Conservation (phyloP, 257 asterid species). For the Nicotiana tabacum region DNA sequence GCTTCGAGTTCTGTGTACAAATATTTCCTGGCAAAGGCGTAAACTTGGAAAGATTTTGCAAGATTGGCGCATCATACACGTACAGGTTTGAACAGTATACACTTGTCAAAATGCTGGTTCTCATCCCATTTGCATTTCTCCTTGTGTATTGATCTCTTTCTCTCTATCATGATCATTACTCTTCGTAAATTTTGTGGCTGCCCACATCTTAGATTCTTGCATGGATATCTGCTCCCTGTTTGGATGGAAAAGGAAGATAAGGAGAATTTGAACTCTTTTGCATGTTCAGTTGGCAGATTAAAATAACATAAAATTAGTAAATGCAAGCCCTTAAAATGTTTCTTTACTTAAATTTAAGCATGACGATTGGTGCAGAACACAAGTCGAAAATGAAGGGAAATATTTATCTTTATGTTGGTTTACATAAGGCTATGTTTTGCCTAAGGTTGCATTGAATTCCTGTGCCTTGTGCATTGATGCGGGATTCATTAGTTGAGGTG, state of each 20-base stretch:
- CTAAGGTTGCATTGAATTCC: background rate
- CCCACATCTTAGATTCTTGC: background rate
- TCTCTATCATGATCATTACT: background rate
- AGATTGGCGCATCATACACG: slow-evolving; percentile 91
- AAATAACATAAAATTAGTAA: background rate
- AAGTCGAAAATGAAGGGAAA: background rate
- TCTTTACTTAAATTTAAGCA: background rate
- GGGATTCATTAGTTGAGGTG: background rate
- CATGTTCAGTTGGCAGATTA: background rate
- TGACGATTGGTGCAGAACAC: background rate
- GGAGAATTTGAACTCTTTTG: background rate
- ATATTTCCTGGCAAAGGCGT: slow-evolving; percentile 97
- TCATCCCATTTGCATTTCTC: background rate
- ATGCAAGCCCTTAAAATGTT: background rate
- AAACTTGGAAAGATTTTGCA: slow-evolving; percentile 95
- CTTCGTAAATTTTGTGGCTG: background rate
- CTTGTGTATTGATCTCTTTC: background rate
- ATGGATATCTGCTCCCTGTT: background rate
- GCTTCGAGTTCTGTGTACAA: slow-evolving; percentile 79
- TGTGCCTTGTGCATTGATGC: background rate
- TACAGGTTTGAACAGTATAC: slow-evolving; percentile 55
- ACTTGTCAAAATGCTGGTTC: background rate
- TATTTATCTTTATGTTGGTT: slow-evolving; percentile 2
- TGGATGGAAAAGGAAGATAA: background rate
- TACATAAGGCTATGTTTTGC: background rate